phyloP scores from a whole-genome alignment of 176 grass and related monocot genomes.

The Musa beccarii region DNA sequence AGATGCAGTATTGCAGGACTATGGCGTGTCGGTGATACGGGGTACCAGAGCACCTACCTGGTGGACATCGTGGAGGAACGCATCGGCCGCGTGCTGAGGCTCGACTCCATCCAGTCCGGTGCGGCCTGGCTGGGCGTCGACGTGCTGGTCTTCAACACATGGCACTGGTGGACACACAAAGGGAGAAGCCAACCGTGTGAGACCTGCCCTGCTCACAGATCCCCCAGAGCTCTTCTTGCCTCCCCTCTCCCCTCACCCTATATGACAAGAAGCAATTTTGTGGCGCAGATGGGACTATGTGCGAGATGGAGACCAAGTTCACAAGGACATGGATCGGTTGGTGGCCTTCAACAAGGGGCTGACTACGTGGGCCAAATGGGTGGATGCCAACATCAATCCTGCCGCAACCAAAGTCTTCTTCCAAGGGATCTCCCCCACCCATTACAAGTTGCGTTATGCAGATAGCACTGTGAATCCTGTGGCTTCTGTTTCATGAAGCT shows the following conservation, averaged over 20 bases:
- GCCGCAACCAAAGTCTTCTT: conserved; percentile 71
- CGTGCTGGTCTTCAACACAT: conserved; percentile 79
- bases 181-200: conserved; percentile 72
- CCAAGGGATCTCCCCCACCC: conserved; percentile 90
- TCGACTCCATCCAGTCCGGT: conserved; percentile 64
- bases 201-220: not conserved
- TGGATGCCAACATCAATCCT: conserved; percentile 58
- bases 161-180: conserved; percentile 99
- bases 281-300: conserved; percentile 75
- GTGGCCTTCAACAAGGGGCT: conserved; percentile 82
- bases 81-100: conserved; percentile 69
- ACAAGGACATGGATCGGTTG: conserved; percentile 79
- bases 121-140: conserved; percentile 54
- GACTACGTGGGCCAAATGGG: conserved; percentile 80
- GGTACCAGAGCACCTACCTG: conserved; percentile 75
- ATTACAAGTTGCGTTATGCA: conserved; percentile 42
- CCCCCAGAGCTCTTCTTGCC: not conserved
- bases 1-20: conserved; percentile 36
- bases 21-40: conserved; percentile 56
- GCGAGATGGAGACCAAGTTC: conserved; percentile 47
- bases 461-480: too few species aligned
- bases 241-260: not conserved
- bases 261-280: not conserved
- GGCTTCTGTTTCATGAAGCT: not conserved
- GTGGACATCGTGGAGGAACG: conserved; percentile 68